A percentile compares a stretch with the other conserved stretches of the same genome.
Evolutionary conservation across 1,284 basidiomycete species (phyloP).

Genomic region (Irpex sp.): DNA sequence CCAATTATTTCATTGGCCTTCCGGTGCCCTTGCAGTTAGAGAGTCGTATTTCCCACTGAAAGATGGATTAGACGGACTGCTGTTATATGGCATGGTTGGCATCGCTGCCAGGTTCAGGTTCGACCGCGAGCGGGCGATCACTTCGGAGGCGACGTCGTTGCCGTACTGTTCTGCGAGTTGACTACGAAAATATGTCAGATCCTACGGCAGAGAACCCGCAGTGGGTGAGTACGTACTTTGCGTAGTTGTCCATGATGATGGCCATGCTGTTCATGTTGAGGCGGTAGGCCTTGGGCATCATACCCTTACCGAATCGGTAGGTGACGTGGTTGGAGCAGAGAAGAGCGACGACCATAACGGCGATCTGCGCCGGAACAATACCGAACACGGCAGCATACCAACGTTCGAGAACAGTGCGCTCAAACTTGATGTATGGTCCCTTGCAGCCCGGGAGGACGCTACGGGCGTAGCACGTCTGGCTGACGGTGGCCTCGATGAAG

Average conservation of each 20-base stretch:
- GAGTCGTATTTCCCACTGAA: constrained; percentile 23
- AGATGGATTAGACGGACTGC: constrained; percentile 10
- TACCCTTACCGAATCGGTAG: constrained; percentile 64
- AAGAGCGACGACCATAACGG: constrained; percentile 46
- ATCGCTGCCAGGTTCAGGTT: constrained; percentile 32
- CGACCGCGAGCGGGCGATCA: constrained; percentile 36
- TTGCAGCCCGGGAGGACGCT: constrained; percentile 57
- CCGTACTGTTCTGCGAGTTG: constrained; percentile 45
- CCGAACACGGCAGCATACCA: constrained; percentile 57
- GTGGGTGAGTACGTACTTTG: constrained; percentile 36
- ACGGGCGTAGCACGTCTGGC: constrained; percentile 55
- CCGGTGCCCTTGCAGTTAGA: constrained; percentile 9
- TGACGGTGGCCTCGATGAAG: constrained; percentile 54
- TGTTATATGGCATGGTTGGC: constrained; percentile 29
- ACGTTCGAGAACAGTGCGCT: constrained; percentile 43
- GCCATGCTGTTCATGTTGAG: constrained; percentile 56
- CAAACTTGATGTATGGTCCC: constrained; percentile 46
- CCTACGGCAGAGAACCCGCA: not conserved
- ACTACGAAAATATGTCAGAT: constrained; percentile 18
- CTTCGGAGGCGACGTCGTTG: constrained; percentile 37
- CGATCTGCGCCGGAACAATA: constrained; percentile 50
- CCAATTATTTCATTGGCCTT: constrained; percentile 4
- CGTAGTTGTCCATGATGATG: constrained; percentile 62
- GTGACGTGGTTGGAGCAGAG: constrained; percentile 64
- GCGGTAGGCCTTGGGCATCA: constrained; percentile 62